Evolutionary conservation across 768 basidiomycete genomes (phyloP), one percentile per base, ranked within the genome.

Genomic region (Antrodiella citrinella): DNA sequence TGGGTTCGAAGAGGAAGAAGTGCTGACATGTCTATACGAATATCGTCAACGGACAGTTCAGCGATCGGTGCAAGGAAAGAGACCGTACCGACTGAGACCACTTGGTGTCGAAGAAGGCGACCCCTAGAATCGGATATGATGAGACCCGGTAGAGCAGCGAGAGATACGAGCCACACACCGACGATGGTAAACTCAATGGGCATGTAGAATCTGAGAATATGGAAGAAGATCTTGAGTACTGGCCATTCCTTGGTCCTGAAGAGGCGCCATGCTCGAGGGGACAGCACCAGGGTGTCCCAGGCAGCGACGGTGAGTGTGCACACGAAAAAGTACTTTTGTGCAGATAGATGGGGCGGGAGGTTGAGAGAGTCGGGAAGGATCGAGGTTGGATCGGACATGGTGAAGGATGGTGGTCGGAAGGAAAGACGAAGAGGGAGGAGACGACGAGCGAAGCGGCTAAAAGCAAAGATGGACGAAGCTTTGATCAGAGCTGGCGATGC

Each of bases 271-370:
- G 84, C 81, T 49, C 89, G 71, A 0, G 89, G 89, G 7, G 82
- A 83, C 45, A 92, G 77, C 26, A 92, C 89, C 59, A 92, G 80
- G 26, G 88, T 82, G 59, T 92, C 89, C 89, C 90, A 91, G 4
- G 89, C 89, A 0, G 88, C 85, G 50, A 92, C 86, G 48, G 89
- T 92, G 54, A 92, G 79, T 0, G 89, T 88, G 71, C 89, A 92
- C 55, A 91, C 90, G 44, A 87, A 79, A 63, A 91, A 90, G 59
- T 92, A 92, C 67, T 91, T 91, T 74, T 91, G 89, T 0, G 89
- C 89, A 24, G 77, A 80, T 26, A 91, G 74, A 63, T 88, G 89
- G 1, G 89, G 76, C 0, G 89, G 76, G 4, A 91, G 78, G 56
- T 84, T 71, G 61, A 91, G 81, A 20, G 81, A 86, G 48, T 72